These are phyloP conservation scores for Cystoderma amianthinum DNA, from an alignment of 768 basidiomycete species.

Conservation along the genomic window DNA sequence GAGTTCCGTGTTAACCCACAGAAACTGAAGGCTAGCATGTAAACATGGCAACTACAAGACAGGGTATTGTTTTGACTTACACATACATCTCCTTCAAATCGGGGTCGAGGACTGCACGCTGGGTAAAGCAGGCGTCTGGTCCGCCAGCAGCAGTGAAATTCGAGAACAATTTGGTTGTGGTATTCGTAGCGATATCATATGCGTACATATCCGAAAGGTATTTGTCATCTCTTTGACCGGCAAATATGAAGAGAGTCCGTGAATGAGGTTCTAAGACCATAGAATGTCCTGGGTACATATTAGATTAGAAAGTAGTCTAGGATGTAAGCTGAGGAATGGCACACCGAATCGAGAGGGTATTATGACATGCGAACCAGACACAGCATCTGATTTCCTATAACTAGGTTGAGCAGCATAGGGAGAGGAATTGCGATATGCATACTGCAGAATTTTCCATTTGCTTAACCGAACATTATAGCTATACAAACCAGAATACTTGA, in stretches of 20 bases:
- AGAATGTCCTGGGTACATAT: constrained; percentile 54
- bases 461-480: constrained; percentile 60
- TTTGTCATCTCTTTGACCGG: constrained; percentile 61
- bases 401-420: constrained; percentile 4
- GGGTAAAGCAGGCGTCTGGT: constrained; percentile 68
- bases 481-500: constrained; percentile 67
- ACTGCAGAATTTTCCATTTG: constrained; percentile 69
- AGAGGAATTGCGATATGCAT: constrained; percentile 18
- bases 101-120: constrained; percentile 65
- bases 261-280: constrained; percentile 67
- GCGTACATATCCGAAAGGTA: constrained; percentile 74
- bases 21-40: constrained; percentile 32
- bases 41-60: background rate
- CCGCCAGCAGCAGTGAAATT: constrained; percentile 59
- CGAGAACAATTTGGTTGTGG: constrained; percentile 52
- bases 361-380: constrained; percentile 24
- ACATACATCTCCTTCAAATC: constrained; percentile 63
- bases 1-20: constrained; percentile 48
- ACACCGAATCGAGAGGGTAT: constrained; percentile 60
- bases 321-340: background rate
- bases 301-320: background rate
- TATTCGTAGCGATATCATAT: constrained; percentile 54
- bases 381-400: no score
- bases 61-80: constrained; percentile 29
- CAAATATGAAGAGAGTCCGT: constrained; percentile 64